phyloP scores from a whole-genome alignment of 129 eudicot genomes.

The Flaveria linearis region DNA sequence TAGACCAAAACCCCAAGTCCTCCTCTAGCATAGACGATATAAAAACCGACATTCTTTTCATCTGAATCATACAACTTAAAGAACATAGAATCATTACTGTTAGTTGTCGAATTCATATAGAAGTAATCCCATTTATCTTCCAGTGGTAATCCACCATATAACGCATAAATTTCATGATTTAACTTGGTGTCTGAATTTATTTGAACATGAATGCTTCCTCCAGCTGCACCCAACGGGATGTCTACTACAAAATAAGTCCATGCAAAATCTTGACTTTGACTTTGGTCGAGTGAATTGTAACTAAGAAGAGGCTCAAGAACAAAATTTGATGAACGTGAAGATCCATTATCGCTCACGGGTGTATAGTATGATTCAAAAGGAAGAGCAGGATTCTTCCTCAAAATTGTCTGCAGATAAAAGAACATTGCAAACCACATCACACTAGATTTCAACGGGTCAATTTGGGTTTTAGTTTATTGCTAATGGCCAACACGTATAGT shows the following conservation, averaged over 20 bases:
- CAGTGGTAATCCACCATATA: slow-evolving; percentile 77
- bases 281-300: slow-evolving; percentile 39
- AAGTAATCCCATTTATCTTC: slow-evolving; percentile 66
- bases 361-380: slow-evolving; percentile 66
- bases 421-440: slow-evolving; percentile 6
- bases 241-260: slow-evolving; percentile 83
- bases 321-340: slow-evolving; percentile 50
- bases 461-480: slow-evolving; percentile 5
- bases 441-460: not conserved
- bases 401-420: slow-evolving; percentile 53
- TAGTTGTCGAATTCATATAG: slow-evolving; percentile 57
- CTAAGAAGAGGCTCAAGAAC: slow-evolving; percentile 75
- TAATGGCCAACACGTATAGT: not conserved
- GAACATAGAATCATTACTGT: slow-evolving; percentile 67
- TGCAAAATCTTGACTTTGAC: slow-evolving; percentile 28
- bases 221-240: slow-evolving; percentile 71
- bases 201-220: slow-evolving; percentile 63
- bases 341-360: slow-evolving; percentile 49
- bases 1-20: slow-evolving; percentile 78
- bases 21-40: slow-evolving; percentile 65
- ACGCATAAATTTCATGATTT: slow-evolving; percentile 55
- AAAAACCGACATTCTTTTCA: slow-evolving; percentile 53
- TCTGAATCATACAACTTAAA: slow-evolving; percentile 64
- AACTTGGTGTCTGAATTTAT: slow-evolving; percentile 46
- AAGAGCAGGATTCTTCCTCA: slow-evolving; percentile 47